Evolutionary conservation across 768 basidiomycete genomes (phyloP).

Genomic region (Boletus pseudopeckii): DNA sequence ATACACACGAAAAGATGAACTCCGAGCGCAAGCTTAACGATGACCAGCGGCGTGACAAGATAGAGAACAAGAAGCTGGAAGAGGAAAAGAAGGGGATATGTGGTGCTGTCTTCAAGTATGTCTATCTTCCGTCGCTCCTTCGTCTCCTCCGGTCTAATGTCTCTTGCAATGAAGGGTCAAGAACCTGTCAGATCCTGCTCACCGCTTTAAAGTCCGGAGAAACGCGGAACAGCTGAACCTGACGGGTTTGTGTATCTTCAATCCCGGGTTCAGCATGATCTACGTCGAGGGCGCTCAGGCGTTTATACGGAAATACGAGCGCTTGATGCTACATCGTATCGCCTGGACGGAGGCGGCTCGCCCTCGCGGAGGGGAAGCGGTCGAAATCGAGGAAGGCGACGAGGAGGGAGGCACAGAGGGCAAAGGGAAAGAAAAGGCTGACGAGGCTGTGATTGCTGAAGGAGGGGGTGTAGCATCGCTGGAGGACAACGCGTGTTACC

Average conservation of each 20-base stretch:
- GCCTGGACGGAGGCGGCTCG: slow-evolving; percentile 92
- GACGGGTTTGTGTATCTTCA: slow-evolving; percentile 87
- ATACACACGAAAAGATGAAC: slow-evolving; percentile 92
- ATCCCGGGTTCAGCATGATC: slow-evolving; percentile 84
- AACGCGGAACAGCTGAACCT: slow-evolving; percentile 91
- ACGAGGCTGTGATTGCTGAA: slow-evolving; percentile 17
- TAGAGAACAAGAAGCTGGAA: slow-evolving; percentile 78
- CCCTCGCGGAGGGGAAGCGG: slow-evolving; percentile 69
- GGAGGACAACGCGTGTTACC: slow-evolving; percentile 82
- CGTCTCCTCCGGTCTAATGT: neutral
- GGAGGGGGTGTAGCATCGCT: slow-evolving; percentile 41
- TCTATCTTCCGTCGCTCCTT: slow-evolving; percentile 15
- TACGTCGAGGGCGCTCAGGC: slow-evolving; percentile 91
- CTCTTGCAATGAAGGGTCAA: slow-evolving; percentile 57
- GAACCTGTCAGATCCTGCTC: slow-evolving; percentile 84
- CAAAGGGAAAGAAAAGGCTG: slow-evolving; percentile 33
- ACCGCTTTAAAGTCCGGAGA: slow-evolving; percentile 94
- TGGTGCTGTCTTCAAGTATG: slow-evolving; percentile 90
- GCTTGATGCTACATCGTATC: slow-evolving; percentile 82
- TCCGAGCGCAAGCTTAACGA: slow-evolving; percentile 86
- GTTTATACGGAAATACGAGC: slow-evolving; percentile 82
- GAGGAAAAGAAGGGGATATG: slow-evolving; percentile 83
- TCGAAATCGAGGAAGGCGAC: slow-evolving; percentile 56
- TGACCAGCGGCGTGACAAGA: slow-evolving; percentile 85
- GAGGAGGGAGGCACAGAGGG: slow-evolving; percentile 38